phyloP scores from a whole-genome alignment of 140 eudicot species.

The Flaveria floridana region DNA sequence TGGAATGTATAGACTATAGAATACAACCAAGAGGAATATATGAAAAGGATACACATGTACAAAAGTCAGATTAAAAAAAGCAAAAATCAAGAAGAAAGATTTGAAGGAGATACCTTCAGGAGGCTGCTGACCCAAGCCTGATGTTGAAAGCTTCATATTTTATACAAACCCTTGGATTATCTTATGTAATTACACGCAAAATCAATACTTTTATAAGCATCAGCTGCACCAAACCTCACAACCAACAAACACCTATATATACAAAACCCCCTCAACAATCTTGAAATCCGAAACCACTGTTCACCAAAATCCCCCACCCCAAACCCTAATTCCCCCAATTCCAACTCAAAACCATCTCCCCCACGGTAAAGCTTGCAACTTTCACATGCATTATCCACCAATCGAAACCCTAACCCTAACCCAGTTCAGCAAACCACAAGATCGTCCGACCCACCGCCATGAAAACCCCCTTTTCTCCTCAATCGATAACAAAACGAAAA shows the following conservation, averaged over 20 bases:
- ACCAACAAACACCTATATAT: not conserved
- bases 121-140: constrained; percentile 95
- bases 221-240: constrained; percentile 26
- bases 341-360: constrained; percentile 28
- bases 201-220: constrained; percentile 19
- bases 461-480: not conserved
- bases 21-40: constrained; percentile 31
- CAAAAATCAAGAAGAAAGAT: constrained; percentile 30
- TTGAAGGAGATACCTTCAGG: constrained; percentile 73
- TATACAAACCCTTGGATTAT: constrained; percentile 28
- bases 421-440: constrained; percentile 44
- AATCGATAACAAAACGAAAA: constrained; percentile 27
- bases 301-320: constrained; percentile 24
- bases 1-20: constrained; percentile 25
- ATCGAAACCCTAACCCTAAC: constrained; percentile 33
- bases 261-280: constrained; percentile 8
- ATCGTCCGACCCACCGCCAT: constrained; percentile 3
- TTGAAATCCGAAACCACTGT: constrained; percentile 23
- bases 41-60: constrained; percentile 29
- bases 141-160: constrained; percentile 98
- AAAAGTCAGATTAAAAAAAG: constrained; percentile 21
- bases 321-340: constrained; percentile 24
- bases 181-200: constrained; percentile 13
- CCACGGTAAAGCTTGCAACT: constrained; percentile 10
- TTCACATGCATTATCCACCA: constrained; percentile 35